These are phyloP conservation scores for Debaryomycetaceae sp. DNA, from an alignment of 1,139 yeast genomes.

Conservation along the genomic window DNA sequence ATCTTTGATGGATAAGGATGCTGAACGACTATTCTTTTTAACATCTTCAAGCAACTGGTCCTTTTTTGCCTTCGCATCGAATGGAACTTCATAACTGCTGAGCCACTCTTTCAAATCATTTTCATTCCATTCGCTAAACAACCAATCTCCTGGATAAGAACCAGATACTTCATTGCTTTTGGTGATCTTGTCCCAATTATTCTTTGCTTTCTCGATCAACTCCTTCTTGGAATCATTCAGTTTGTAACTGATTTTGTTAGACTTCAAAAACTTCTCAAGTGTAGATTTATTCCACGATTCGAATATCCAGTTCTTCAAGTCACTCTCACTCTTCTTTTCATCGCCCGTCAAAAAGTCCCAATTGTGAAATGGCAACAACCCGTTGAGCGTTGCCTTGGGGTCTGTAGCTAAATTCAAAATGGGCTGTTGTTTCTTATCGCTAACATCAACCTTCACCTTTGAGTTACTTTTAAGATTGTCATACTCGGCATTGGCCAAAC, in stretches of 20 bases:
- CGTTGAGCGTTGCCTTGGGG: slow-evolving; percentile 11
- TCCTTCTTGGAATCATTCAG: slow-evolving; percentile 28
- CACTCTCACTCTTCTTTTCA: slow-evolving; percentile 1
- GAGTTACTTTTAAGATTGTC: slow-evolving; percentile 15
- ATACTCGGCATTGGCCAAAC: slow-evolving; percentile 31
- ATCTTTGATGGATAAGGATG: slow-evolving; percentile 30
- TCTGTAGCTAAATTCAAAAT: slow-evolving; percentile 15
- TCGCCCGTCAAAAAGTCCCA: slow-evolving; percentile 14
- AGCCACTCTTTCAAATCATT: slow-evolving; percentile 47
- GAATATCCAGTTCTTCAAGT: slow-evolving; percentile 39
- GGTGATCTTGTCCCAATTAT: slow-evolving; percentile 34
- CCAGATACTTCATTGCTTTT: slow-evolving; percentile 36
- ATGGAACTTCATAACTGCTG: slow-evolving; percentile 39
- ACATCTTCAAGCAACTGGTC: slow-evolving; percentile 42
- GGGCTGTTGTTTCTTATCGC: slow-evolving; percentile 13
- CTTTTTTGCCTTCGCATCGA: slow-evolving; percentile 33
- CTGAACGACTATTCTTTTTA: slow-evolving; percentile 39
- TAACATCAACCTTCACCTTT: slow-evolving; percentile 4
- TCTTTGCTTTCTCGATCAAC: slow-evolving; percentile 33
- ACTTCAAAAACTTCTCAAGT: slow-evolving; percentile 32
- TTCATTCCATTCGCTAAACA: slow-evolving; percentile 45
- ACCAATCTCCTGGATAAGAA: slow-evolving; percentile 48
- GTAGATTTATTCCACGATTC: slow-evolving; percentile 44
- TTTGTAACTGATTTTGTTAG: slow-evolving; percentile 26
- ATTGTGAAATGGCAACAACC: slow-evolving; percentile 14